Evolutionary conservation across 2,329 filamentous ascomycete species (phyloP), one percentile per base, ranked within the genome.

Genomic region (Pseudomassariella vexata): DNA sequence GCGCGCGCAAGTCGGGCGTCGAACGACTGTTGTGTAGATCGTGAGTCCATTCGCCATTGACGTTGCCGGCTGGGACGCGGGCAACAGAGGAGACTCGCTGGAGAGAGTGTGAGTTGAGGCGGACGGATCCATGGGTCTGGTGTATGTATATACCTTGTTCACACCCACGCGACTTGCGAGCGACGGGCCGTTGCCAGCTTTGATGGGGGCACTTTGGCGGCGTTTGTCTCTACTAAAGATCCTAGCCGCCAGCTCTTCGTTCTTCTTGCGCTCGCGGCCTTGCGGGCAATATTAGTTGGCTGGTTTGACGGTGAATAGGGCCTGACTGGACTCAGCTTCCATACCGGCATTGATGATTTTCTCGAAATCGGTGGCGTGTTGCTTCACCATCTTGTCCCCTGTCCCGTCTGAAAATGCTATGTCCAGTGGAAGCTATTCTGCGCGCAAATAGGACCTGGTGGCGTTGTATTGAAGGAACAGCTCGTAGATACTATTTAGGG

Each of bases 101-200:
- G 55, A 51, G 19, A 51, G 30, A 38, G 37, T 35, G 46, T 41
- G 39, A 52, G 46, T 20, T 16, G 9, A 30, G 29, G 26, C n/a
- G 7, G 20, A 12, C 19, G 5, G 7, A 19, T n/a, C 28, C 29
- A 24, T 32, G 28, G 15, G 12, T 18, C 20, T 23, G 18, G 24
- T 17, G 19, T 32, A 12, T 23, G 11, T 29, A 33, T 15, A 25
- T 66, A 79, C 79, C 75, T 88, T 88, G 49, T 74, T 77, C 30
- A 88, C 68, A 23, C 84, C 83, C 37, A 83, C 78, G 55, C 83
- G 74, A 57, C 79, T 84, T 34, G 83, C 76, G 30, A 88, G 71
- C 3, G 76, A 76, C 48, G 77, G 65, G 31, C 70, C 64, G 30
- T 55, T 48, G 35, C 55, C 52, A 39, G 60, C 53, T 48, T 65